Evolutionary conservation across 495 filamentous ascomycete species (phyloP).

Genomic region (Neurospora sublineolata): DNA sequence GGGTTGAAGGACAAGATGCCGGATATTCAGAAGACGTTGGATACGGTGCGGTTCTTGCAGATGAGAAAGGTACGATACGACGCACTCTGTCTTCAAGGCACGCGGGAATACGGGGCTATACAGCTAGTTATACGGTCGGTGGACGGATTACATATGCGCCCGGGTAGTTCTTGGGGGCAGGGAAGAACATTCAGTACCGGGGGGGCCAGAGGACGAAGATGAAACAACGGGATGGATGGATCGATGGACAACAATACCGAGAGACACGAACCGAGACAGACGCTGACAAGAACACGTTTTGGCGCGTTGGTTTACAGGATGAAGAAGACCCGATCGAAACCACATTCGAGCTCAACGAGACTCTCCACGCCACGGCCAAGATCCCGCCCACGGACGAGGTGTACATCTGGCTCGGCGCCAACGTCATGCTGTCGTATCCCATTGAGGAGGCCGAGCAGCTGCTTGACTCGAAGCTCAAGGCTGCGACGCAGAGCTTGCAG

Average conservation of each 20-base stretch:
- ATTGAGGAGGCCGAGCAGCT: conserved; percentile 75
- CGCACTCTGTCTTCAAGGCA: neutral
- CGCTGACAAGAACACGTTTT: neutral
- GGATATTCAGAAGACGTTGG: conserved; percentile 94
- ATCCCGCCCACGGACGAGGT: conserved; percentile 82
- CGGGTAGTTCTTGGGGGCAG: neutral
- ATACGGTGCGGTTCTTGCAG: conserved; percentile 78
- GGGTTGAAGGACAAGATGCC: conserved; percentile 91
- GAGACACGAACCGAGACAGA: neutral
- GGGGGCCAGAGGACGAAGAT: neutral
- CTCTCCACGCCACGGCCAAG: conserved; percentile 77
- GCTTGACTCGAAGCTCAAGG: conserved; percentile 63
- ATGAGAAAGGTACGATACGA: conserved; percentile 41
- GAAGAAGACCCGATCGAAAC: conserved; percentile 64
- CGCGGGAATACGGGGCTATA: neutral
- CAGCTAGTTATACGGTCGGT: neutral
- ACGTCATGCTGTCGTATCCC: conserved; percentile 94
- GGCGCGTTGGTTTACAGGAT: conserved; percentile 13
- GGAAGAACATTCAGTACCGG: neutral
- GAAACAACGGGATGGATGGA: neutral
- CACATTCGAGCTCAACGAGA: conserved; percentile 93
- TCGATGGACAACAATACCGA: neutral
- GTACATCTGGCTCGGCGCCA: conserved; percentile 93
- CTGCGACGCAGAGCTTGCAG: conserved; percentile 62
- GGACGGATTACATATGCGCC: neutral